Percentiles rank a stretch among this genome's conserved stretches.
Conservation (phyloP, 1,139 yeast genomes). For the Pichia sp. region DNA sequence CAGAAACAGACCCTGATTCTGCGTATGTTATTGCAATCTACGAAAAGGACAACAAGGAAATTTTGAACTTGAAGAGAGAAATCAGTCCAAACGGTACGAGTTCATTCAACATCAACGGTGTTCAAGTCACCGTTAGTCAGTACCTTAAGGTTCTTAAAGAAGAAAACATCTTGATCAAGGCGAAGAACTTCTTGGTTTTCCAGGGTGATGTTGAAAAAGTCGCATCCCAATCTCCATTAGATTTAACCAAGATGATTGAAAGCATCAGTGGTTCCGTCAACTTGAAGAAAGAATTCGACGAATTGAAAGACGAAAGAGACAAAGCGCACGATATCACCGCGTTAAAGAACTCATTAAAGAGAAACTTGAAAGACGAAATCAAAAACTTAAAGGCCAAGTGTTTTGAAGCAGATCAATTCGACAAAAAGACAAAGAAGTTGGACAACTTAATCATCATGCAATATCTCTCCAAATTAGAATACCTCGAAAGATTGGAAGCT, state of each 20-base stretch:
- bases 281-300: conserved; percentile 65
- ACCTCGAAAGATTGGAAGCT: conserved; percentile 47
- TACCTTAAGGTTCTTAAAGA: conserved; percentile 65
- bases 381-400: conserved; percentile 79
- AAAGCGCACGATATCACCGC: conserved; percentile 65
- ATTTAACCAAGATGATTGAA: conserved; percentile 73
- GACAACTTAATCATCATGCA: conserved; percentile 46
- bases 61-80: conserved; percentile 51
- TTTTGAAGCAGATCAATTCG: conserved; percentile 69
- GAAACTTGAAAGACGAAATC: conserved; percentile 73
- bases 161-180: conserved; percentile 87
- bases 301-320: conserved; percentile 62
- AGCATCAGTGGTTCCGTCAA: conserved; percentile 82
- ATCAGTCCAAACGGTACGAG: conserved; percentile 60
- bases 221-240: conserved; percentile 83
- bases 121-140: conserved; percentile 58
- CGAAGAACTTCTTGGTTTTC: conserved; percentile 88
- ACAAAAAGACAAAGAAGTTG: conserved; percentile 51
- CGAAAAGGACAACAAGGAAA: conserved; percentile 57
- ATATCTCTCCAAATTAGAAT: conserved; percentile 66
- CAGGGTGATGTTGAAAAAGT: conserved; percentile 97
- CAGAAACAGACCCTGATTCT: conserved; percentile 56
- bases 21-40: conserved; percentile 87
- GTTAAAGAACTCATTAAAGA: conserved; percentile 65
- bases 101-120: conserved; percentile 67